These are phyloP conservation scores for Schoenoplectus tabernaemontani DNA, from an alignment of 202 grass and related monocot genomes.

Conservation along the genomic window DNA sequence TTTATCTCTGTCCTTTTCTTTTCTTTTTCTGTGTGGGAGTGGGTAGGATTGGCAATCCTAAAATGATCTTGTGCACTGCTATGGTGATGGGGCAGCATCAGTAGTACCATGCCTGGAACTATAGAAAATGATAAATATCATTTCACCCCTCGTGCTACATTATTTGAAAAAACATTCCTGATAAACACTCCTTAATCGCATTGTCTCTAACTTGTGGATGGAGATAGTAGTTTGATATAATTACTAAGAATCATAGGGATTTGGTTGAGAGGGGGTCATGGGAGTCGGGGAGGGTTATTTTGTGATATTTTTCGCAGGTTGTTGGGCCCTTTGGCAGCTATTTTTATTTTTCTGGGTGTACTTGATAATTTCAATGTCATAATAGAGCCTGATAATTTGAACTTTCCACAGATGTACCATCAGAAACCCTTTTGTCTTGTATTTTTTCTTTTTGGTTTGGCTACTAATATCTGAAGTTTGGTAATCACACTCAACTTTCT, in stretches of 20 bases:
- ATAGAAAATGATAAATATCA: neutral
- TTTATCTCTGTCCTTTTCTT: neutral
- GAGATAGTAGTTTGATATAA: neutral
- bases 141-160: neutral
- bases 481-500: neutral
- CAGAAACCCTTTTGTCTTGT: neutral
- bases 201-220: neutral
- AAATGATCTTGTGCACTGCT: no score
- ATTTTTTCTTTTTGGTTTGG: neutral
- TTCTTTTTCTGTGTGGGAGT: neutral
- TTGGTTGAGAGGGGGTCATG: no score
- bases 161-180: no score
- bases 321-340: no score
- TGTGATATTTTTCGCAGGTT: neutral
- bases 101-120: neutral
- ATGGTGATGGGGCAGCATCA: no score
- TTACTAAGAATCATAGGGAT: neutral
- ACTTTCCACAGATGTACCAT: no score
- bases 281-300: neutral
- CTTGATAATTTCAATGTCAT: neutral
- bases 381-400: neutral
- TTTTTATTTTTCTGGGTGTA: constrained; percentile 14
- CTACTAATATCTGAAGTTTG: constrained; percentile 5
- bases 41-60: neutral
- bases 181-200: neutral